Conservation (phyloP, 345 rosid genomes). For the Rhizophora apiculata region DNA sequence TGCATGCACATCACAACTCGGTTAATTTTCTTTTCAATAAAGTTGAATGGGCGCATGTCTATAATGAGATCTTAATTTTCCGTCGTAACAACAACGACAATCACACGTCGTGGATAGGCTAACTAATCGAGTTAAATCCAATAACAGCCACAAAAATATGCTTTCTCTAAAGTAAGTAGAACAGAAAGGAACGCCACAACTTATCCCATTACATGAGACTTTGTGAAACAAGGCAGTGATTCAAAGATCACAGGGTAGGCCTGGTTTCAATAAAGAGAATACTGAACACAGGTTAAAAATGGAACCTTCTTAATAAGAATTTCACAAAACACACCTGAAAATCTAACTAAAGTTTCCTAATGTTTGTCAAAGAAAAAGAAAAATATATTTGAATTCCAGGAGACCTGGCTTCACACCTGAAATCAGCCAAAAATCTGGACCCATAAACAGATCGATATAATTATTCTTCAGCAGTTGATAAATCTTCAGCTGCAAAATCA, state of each 20-base stretch:
- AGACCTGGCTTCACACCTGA: constrained; percentile 33
- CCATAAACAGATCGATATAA: constrained; percentile 13
- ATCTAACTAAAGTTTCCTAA: constrained; percentile 34
- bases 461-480: constrained; percentile 27
- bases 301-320: neutral
- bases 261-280: constrained; percentile 10
- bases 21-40: too few relatives aligned
- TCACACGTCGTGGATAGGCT: too few relatives aligned
- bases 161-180: too few relatives aligned
- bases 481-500: constrained; percentile 42
- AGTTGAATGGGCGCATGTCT: too few relatives aligned
- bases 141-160: too few relatives aligned
- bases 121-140: too few relatives aligned
- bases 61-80: too few relatives aligned
- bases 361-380: constrained; percentile 14
- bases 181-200: too few relatives aligned
- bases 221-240: too few relatives aligned
- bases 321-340: constrained; percentile 18
- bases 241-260: neutral
- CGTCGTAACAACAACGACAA: too few relatives aligned
- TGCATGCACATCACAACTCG: too few relatives aligned
- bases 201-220: too few relatives aligned
- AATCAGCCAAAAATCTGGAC: constrained; percentile 22
- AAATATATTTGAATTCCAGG: constrained; percentile 24
- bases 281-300: constrained; percentile 7